These are phyloP conservation scores for Dalbergia cochinchinensis DNA, from an alignment of 306 rosid species.

Conservation along the genomic window DNA sequence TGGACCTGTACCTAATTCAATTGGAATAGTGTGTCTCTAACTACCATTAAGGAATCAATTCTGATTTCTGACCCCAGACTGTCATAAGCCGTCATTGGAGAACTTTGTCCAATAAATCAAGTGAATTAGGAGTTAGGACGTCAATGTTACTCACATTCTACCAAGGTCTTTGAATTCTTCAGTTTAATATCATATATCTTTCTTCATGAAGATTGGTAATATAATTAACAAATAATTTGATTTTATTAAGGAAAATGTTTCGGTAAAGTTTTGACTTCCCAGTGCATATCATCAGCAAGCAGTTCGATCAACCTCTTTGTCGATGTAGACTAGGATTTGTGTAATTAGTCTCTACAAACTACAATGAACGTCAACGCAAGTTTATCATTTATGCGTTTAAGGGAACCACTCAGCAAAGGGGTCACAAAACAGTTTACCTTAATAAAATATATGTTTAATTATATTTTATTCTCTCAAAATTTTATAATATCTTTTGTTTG, in stretches of 20 bases:
- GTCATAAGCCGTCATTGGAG: conserved; percentile 30
- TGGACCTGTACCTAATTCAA: conserved; percentile 26
- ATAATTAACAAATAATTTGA: neutral
- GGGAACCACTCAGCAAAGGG: conserved; percentile 1
- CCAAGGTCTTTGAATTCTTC: neutral
- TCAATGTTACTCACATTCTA: conserved; percentile 5
- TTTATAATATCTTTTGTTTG: neutral
- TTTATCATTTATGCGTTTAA: neutral
- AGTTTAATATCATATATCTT: conserved; percentile 11
- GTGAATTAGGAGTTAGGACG: neutral
- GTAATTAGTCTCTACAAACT: neutral
- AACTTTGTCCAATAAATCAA: neutral
- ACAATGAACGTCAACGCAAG: conserved; percentile 1
- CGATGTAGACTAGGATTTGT: neutral
- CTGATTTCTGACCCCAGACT: neutral
- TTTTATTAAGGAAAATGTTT: neutral
- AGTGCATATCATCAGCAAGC: neutral
- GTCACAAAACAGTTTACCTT: neutral
- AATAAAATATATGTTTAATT: neutral
- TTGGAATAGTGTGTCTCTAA: conserved; percentile 1
- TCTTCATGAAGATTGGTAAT: neutral
- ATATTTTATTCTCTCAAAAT: neutral
- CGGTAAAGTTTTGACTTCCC: neutral
- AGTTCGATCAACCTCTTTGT: neutral
- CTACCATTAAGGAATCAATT: neutral